Conservation (phyloP, 345 rosid species). For the Populus nigra region DNA sequence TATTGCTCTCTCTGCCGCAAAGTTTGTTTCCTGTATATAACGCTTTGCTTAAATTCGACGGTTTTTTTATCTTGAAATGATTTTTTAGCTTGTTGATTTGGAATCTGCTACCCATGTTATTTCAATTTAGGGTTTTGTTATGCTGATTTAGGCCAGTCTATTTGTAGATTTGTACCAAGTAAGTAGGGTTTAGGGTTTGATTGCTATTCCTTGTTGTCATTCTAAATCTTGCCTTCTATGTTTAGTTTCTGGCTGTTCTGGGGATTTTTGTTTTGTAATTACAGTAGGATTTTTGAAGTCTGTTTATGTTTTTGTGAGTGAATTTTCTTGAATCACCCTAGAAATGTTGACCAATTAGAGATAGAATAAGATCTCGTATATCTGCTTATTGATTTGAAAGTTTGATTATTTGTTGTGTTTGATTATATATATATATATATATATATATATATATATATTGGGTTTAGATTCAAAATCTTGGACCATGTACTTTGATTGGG, state of each 20-base stretch:
- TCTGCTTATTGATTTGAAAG: background rate
- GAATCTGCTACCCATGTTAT: background rate
- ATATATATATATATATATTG: background rate
- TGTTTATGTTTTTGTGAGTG: background rate
- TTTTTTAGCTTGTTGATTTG: constrained; percentile 2
- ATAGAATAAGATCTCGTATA: background rate
- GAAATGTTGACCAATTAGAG: background rate
- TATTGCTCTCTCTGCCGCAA: background rate
- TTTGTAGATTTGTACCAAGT: background rate
- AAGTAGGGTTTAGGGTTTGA: constrained; percentile 2
- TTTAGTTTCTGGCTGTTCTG: background rate
- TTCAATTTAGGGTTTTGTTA: constrained; percentile 7
- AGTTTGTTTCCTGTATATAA: background rate
- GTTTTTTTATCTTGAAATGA: background rate
- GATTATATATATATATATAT: too few relatives aligned
- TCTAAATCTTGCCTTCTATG: background rate
- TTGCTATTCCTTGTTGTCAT: background rate
- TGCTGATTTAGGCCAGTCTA: background rate
- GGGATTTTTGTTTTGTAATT: background rate
- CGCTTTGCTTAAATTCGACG: background rate
- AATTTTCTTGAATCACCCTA: background rate
- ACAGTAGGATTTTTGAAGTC: background rate
- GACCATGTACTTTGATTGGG: background rate
- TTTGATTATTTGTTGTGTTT: background rate
- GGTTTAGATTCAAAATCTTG: background rate